Evolutionary conservation across 164 flowering plant genomes (phyloP).

Genomic region (Vitis rupestris): DNA sequence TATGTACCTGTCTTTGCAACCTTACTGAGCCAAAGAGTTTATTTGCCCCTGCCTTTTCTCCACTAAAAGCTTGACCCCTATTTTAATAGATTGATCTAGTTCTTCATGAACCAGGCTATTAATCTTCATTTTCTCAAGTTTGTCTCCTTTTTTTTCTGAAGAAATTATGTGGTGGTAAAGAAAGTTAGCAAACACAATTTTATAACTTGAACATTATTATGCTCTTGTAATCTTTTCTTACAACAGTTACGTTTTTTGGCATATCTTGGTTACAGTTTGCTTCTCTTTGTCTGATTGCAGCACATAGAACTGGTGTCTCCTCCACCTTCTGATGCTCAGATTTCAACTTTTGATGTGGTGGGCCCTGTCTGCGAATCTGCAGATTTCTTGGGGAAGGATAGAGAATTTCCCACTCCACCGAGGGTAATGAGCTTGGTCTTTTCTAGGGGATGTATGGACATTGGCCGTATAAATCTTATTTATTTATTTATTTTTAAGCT

Average conservation of each 20-base stretch:
- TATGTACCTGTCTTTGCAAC: too few species aligned
- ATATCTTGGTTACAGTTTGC: not conserved
- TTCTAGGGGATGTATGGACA: not conserved
- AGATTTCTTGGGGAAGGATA: constrained; percentile 94
- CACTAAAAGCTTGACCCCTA: not conserved
- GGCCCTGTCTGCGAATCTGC: constrained; percentile 99
- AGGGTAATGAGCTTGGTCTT: constrained; percentile 39
- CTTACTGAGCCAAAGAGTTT: too few species aligned
- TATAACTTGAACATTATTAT: not conserved
- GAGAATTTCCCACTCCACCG: constrained; percentile 85
- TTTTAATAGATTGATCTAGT: not conserved
- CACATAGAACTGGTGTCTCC: constrained; percentile 95
- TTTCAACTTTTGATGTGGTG: constrained; percentile 86
- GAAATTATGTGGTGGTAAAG: not conserved
- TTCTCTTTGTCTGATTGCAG: constrained; percentile 36
- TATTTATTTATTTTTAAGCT: too few species aligned
- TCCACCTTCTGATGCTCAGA: constrained; percentile 52
- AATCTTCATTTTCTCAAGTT: not conserved
- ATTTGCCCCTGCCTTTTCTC: too few species aligned
- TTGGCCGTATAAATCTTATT: too few species aligned
- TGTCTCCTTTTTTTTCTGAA: not conserved
- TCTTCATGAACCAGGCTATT: not conserved
- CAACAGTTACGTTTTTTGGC: constrained; percentile 1
- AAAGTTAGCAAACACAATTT: too few species aligned
- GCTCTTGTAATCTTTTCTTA: not conserved